These are phyloP conservation scores for Chaetoceros tenuissimus DNA, from an alignment of 108 stramenopile genomes.

Conservation along the genomic window DNA sequence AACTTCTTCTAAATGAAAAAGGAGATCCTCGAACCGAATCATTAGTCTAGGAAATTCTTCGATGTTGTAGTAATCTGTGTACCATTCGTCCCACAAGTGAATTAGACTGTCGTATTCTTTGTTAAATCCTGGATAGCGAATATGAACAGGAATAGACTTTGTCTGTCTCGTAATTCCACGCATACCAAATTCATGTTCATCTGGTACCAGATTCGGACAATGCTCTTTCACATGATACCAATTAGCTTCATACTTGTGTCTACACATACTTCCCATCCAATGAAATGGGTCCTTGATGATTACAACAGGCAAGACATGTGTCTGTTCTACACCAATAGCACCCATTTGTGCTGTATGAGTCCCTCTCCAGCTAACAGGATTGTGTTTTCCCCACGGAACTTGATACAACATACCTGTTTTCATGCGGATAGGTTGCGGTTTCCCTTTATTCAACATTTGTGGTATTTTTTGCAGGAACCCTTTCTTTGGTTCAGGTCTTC, in stretches of 20 bases:
- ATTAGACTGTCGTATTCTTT: conserved; percentile 40
- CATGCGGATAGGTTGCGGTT: background rate
- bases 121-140: conserved; percentile 38
- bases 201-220: conserved; percentile 55
- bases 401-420: conserved; percentile 62
- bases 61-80: conserved; percentile 41
- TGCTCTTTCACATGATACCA: conserved; percentile 39
- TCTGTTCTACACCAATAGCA: conserved; percentile 33
- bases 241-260: conserved; percentile 48
- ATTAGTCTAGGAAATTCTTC: conserved; percentile 43
- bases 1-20: conserved; percentile 49
- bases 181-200: background rate
- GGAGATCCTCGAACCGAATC: conserved; percentile 47
- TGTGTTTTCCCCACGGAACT: conserved; percentile 75
- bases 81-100: conserved; percentile 79
- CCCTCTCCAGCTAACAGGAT: conserved; percentile 43
- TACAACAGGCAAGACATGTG: conserved; percentile 56
- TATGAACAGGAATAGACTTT: conserved; percentile 25
- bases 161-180: conserved; percentile 1
- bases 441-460: background rate
- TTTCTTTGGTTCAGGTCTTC: conserved; percentile 37
- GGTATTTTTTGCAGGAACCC: conserved; percentile 2
- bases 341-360: conserved; percentile 35
- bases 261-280: conserved; percentile 77
- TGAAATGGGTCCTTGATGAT: conserved; percentile 59